These are phyloP conservation scores for Chytriomyces confervae DNA, from an alignment of 192 early-diverging fungal species.

Conservation along the genomic window DNA sequence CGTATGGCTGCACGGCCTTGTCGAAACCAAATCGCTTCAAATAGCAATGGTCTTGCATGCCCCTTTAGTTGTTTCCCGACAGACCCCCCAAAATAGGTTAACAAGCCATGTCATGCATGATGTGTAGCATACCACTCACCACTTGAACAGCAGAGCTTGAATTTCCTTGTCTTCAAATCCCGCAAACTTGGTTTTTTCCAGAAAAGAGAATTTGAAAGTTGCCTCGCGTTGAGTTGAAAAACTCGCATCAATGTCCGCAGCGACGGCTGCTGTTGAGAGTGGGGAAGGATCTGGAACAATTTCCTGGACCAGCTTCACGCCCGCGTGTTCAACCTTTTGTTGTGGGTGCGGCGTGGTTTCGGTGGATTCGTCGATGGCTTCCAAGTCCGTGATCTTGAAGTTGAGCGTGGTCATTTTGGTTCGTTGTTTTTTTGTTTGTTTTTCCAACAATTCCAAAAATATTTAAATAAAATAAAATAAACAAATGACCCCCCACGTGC, in stretches of 20 bases:
- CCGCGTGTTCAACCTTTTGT: background rate
- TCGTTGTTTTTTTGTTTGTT: too few species aligned
- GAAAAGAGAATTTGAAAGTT: constrained; percentile 36
- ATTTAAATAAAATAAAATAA: background rate
- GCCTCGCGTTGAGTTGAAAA: constrained; percentile 4
- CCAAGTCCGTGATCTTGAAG: background rate
- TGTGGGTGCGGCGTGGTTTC: background rate
- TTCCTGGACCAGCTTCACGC: background rate
- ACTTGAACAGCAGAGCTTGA: constrained; percentile 54
- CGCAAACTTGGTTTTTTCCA: constrained; percentile 40
- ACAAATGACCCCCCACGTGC: background rate
- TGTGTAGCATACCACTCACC: constrained; percentile 25
- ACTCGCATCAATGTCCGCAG: background rate
- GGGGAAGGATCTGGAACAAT: too few species aligned
- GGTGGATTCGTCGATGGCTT: background rate
- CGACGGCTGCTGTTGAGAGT: background rate
- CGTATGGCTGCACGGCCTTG: constrained; percentile 38
- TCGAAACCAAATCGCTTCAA: constrained; percentile 53
- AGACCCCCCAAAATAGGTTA: background rate
- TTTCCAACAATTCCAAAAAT: too few species aligned
- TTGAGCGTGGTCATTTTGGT: background rate
- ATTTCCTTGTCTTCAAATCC: constrained; percentile 48
- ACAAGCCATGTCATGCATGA: too few species aligned
- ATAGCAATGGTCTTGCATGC: constrained; percentile 52
- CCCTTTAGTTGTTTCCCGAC: constrained; percentile 38